Evolutionary conservation across 805 yeast genomes (phyloP), one percentile per base, ranked within the genome.

Genomic region (Candida schatavii): DNA sequence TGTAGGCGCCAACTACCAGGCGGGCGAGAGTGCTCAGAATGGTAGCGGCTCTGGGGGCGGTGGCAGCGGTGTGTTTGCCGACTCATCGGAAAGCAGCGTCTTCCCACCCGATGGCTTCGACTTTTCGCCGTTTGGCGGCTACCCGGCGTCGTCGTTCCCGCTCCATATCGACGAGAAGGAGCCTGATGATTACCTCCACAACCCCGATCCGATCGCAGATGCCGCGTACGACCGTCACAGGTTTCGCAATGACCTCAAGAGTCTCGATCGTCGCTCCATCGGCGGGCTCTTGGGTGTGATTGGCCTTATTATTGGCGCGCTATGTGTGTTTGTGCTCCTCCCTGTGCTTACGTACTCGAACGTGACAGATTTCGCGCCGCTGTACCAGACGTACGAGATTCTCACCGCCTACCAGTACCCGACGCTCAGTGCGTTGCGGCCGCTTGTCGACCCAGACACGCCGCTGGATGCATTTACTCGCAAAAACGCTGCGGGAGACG

Each of bases 101-200:
- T 13, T 31, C 11, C 22, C 15, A 9, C 35, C 35, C 11, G 38
- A 35, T 7, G n/a, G 15, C 5, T 38, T 29, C 18, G 93, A 85
- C 55, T 81, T 82, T 49, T 79, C 85, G 35, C 99, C 98, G 2
- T 91, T 91, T 66, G 99, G 98, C 40, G 98, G 98, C 13, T 91
- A 87, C 62, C 98, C 99, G 0, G 95, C 96, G 6, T 74, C 88
- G n/a, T 81, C 88, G 3, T 91, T 91, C 68, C 99, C 99, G 1
- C 68, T 91, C 43, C 83, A 78, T 52, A 81, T 93, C 48, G 97
- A 91, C 45, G 98, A 91, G 52, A 88, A 88, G 64, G 99, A 91
- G 64, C 84, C 86, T 7, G 99, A 91, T 66, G 99, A 91, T 63
- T 90, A 88, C 58, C 61, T 93, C 50, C 98, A 91, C 64, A 93